phyloP scores from a whole-genome alignment of 2,329 filamentous ascomycete species.

The Coniella vitis region DNA sequence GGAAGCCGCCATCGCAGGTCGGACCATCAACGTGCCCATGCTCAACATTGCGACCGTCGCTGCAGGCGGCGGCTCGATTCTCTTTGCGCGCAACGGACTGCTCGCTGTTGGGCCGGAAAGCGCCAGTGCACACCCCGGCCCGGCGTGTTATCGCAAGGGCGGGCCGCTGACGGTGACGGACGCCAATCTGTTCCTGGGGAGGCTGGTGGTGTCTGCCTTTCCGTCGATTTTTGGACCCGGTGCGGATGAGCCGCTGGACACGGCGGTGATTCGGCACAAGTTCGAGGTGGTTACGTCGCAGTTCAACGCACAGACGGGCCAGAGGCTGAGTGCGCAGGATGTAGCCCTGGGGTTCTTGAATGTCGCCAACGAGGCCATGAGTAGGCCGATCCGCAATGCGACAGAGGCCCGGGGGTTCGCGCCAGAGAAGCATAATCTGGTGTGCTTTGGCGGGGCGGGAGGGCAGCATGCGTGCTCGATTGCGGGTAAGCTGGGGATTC shows the following conservation, averaged over 20 bases:
- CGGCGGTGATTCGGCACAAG: constrained; percentile 30
- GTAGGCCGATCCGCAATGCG: constrained; percentile 64
- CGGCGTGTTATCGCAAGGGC: constrained; percentile 64
- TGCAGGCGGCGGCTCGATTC: constrained; percentile 41
- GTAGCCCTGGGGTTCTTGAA: constrained; percentile 65
- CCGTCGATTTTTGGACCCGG: constrained; percentile 65
- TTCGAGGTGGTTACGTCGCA: constrained; percentile 34
- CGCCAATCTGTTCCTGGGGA: constrained; percentile 54
- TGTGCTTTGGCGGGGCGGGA: constrained; percentile 40
- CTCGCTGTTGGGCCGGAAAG: constrained; percentile 67
- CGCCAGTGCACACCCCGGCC: constrained; percentile 64
- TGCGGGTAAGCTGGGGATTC: constrained; percentile 30
- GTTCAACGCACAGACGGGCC: constrained; percentile 32
- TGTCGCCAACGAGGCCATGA: constrained; percentile 72
- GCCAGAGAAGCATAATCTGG: constrained; percentile 52
- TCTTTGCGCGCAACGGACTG: constrained; percentile 64
- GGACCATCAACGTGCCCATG: constrained; percentile 65
- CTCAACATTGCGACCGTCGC: constrained; percentile 69
- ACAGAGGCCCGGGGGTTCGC: constrained; percentile 48
- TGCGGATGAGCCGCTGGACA: constrained; percentile 49
- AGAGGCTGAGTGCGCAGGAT: constrained; percentile 27
- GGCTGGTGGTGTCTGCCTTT: constrained; percentile 55
- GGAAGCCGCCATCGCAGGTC: constrained; percentile 62
- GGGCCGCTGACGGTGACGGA: constrained; percentile 68
- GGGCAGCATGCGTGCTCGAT: constrained; percentile 36